A percentile compares a stretch with the other conserved stretches of the same genome.
These are phyloP conservation scores for Magnolia kwangsiensis DNA, from an alignment of 164 flowering plant genomes.

Conservation along the genomic window DNA sequence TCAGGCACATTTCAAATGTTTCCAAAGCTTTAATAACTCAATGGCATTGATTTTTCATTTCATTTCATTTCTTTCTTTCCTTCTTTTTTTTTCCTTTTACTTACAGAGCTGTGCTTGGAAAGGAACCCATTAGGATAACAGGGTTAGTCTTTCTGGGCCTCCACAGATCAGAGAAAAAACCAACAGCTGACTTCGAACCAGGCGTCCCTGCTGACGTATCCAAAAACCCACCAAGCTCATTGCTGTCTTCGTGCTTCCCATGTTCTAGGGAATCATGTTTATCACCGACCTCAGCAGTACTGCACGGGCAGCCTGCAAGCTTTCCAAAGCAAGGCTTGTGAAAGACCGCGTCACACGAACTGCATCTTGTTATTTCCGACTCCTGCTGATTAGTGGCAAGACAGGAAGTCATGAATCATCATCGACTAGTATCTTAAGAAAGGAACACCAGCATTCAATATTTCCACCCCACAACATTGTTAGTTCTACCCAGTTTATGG, in stretches of 20 bases:
- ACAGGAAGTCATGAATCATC: not conserved
- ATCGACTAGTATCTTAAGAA: not conserved
- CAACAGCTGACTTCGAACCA: slow-evolving; percentile 27
- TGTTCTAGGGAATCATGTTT: slow-evolving; percentile 8
- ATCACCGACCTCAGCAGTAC: slow-evolving; percentile 23
- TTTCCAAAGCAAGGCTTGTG: slow-evolving; percentile 65
- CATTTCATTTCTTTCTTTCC: not conserved
- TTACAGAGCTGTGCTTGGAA: slow-evolving; percentile 53
- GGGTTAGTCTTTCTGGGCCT: slow-evolving; percentile 35
- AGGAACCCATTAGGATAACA: slow-evolving; percentile 77
- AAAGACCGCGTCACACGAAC: slow-evolving; percentile 55
- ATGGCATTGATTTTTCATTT: not conserved
- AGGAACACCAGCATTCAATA: not conserved
- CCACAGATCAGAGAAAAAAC: slow-evolving; percentile 50
- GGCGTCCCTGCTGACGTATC: slow-evolving; percentile 21
- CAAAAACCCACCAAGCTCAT: slow-evolving; percentile 19
- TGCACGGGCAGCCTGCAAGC: slow-evolving; percentile 61
- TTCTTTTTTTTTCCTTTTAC: not conserved
- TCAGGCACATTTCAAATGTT: not conserved
- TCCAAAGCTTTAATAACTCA: not conserved
- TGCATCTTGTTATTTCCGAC: slow-evolving; percentile 59
- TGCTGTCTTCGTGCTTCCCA: not conserved
- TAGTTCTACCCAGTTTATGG: not conserved
- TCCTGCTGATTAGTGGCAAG: slow-evolving; percentile 44
- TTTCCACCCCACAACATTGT: not conserved